phyloP scores from a whole-genome alignment of 2,329 filamentous ascomycete genomes.

The Septoria linicola region DNA sequence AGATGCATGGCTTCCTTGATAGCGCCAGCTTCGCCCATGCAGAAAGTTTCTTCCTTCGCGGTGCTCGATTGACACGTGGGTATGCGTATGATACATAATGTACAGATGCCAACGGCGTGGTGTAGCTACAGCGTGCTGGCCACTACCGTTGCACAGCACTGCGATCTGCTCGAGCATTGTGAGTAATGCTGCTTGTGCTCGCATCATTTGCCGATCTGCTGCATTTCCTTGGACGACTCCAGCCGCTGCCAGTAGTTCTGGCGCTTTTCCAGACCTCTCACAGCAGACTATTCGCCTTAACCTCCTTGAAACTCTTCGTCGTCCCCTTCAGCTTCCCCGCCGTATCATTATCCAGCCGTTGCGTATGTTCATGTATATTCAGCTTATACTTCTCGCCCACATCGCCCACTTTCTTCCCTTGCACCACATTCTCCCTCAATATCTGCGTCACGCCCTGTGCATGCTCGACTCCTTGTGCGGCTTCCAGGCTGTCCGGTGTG shows the following conservation, averaged over 20 bases:
- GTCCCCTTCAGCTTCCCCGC: slow-evolving; percentile 63
- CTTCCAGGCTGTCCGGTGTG: slow-evolving; percentile 57
- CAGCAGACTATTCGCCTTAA: slow-evolving; percentile 37
- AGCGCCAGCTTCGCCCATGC: too few relatives aligned
- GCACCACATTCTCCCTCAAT: slow-evolving; percentile 80
- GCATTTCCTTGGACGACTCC: too few relatives aligned
- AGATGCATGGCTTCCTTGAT: too few relatives aligned
- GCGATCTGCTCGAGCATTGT: too few relatives aligned
- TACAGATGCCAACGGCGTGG: too few relatives aligned
- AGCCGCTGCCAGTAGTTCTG: neutral
- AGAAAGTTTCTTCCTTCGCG: too few relatives aligned
- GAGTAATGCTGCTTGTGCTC: too few relatives aligned
- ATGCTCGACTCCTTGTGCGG: slow-evolving; percentile 67
- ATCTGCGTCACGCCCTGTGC: slow-evolving; percentile 81
- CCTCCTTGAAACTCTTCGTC: slow-evolving; percentile 42
- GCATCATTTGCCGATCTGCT: too few relatives aligned
- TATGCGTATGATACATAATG: too few relatives aligned
- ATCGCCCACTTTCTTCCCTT: slow-evolving; percentile 54
- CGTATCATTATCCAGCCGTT: slow-evolving; percentile 89
- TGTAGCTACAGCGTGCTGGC: too few relatives aligned
- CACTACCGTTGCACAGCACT: too few relatives aligned
- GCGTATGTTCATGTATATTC: slow-evolving; percentile 85
- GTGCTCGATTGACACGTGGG: too few relatives aligned
- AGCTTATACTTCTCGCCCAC: slow-evolving; percentile 55
- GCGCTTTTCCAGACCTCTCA: neutral